These are phyloP conservation scores for Colletotrichum destructivum DNA, from an alignment of 2,329 filamentous ascomycete genomes.

Conservation along the genomic window DNA sequence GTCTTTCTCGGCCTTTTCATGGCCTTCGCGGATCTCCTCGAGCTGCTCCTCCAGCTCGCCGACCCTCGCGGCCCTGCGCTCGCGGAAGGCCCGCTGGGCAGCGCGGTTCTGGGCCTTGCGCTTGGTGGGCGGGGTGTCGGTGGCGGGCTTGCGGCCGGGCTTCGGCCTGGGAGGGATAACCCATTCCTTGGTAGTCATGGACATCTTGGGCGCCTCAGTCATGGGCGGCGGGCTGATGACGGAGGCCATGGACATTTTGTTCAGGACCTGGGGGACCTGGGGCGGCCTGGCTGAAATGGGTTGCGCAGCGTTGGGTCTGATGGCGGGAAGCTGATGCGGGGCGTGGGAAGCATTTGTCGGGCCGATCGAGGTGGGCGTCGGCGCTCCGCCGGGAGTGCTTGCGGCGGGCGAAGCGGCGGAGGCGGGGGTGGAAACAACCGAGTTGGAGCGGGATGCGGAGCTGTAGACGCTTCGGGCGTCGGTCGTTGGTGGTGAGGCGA, in stretches of 20 bases:
- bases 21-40: conserved; percentile 71
- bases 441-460: conserved; percentile 34
- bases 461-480: conserved; percentile 30
- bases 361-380: conserved; percentile 32
- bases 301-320: conserved; percentile 45
- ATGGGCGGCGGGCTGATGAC: conserved; percentile 59
- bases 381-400: conserved; percentile 28
- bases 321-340: conserved; percentile 38
- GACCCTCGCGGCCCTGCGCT: conserved; percentile 87
- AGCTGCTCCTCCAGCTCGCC: conserved; percentile 80
- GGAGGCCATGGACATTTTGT: conserved; percentile 65
- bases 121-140: conserved; percentile 92
- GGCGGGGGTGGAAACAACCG: conserved; percentile 36
- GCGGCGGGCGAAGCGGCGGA: conserved; percentile 34
- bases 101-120: conserved; percentile 95
- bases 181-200: conserved; percentile 88
- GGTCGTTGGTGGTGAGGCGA: conserved; percentile 26
- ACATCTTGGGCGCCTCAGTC: conserved; percentile 62
- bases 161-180: conserved; percentile 87
- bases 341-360: conserved; percentile 42
- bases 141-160: conserved; percentile 93
- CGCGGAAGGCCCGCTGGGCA: conserved; percentile 91
- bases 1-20: conserved; percentile 71
- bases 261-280: conserved; percentile 50
- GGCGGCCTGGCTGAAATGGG: conserved; percentile 48